Conservation (phyloP, 1,139 yeast genomes). For the Pichia terricola region DNA sequence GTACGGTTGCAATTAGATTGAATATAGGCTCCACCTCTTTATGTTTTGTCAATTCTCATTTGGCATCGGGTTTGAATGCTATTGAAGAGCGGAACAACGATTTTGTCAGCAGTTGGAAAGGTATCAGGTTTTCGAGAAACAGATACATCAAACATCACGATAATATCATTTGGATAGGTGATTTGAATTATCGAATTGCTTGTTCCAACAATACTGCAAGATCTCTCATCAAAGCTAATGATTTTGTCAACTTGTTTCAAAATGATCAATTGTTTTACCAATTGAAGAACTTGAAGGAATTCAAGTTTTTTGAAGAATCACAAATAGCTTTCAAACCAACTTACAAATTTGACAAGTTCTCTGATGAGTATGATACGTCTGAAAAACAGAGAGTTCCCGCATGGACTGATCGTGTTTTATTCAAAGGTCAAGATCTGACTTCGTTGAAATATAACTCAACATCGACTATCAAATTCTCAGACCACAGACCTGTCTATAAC, state of each 20-base stretch:
- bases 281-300: constrained; percentile 52
- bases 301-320: constrained; percentile 52
- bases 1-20: constrained; percentile 82
- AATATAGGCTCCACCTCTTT: constrained; percentile 63
- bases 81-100: constrained; percentile 79
- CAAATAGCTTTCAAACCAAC: constrained; percentile 79
- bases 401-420: constrained; percentile 89
- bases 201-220: constrained; percentile 64
- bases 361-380: constrained; percentile 67
- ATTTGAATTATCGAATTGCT: constrained; percentile 75
- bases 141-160: constrained; percentile 62
- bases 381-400: constrained; percentile 93
- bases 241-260: constrained; percentile 47
- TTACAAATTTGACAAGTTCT: constrained; percentile 83
- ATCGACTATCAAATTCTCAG: constrained; percentile 56
- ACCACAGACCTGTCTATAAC: constrained; percentile 87
- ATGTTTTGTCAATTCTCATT: constrained; percentile 79
- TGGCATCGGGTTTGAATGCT: constrained; percentile 82
- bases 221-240: constrained; percentile 39
- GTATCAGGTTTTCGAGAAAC: constrained; percentile 41
- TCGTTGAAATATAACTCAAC: constrained; percentile 55
- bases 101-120: constrained; percentile 58
- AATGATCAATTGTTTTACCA: constrained; percentile 73
- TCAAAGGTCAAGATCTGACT: constrained; percentile 41
- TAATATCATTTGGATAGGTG: constrained; percentile 87